These are phyloP conservation scores for Diaporthe sp. DNA, from an alignment of 2,329 filamentous ascomycete species.

Conservation along the genomic window DNA sequence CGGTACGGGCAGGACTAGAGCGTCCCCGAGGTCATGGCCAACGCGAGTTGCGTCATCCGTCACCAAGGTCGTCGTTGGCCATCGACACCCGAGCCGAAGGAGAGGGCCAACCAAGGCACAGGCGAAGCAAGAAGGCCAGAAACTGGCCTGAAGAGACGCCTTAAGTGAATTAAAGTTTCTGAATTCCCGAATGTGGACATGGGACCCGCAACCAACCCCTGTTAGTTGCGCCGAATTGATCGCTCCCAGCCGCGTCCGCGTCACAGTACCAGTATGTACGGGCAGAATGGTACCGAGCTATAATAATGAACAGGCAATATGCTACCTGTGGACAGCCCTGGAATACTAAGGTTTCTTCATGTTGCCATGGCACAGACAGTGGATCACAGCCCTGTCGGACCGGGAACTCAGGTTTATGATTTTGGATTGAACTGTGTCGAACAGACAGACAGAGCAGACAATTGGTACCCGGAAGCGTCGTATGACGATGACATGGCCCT, in stretches of 20 bases:
- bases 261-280: background rate
- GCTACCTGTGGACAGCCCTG: slow-evolving; percentile 10
- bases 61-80: slow-evolving; percentile 11
- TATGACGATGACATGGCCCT: slow-evolving; percentile 35
- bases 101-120: slow-evolving; percentile 14
- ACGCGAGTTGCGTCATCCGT: slow-evolving; percentile 18
- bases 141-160: slow-evolving; percentile 13
- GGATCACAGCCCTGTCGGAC: background rate
- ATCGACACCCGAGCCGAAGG: slow-evolving; percentile 13
- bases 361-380: slow-evolving; percentile 7
- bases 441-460: background rate
- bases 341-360: background rate
- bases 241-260: slow-evolving; percentile 16
- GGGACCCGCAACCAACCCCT: slow-evolving; percentile 4
- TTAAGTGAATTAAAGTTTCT: slow-evolving; percentile 29
- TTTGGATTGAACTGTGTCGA: background rate
- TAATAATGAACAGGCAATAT: background rate
- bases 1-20: background rate
- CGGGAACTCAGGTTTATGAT: background rate
- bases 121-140: slow-evolving; percentile 11
- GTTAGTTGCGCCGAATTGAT: slow-evolving; percentile 22
- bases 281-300: background rate
- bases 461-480: slow-evolving; percentile 1
- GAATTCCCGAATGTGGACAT: slow-evolving; percentile 24
- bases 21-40: background rate